phyloP scores from a whole-genome alignment of 106 monocot genomes.

The Platanthera guangdongensis region DNA sequence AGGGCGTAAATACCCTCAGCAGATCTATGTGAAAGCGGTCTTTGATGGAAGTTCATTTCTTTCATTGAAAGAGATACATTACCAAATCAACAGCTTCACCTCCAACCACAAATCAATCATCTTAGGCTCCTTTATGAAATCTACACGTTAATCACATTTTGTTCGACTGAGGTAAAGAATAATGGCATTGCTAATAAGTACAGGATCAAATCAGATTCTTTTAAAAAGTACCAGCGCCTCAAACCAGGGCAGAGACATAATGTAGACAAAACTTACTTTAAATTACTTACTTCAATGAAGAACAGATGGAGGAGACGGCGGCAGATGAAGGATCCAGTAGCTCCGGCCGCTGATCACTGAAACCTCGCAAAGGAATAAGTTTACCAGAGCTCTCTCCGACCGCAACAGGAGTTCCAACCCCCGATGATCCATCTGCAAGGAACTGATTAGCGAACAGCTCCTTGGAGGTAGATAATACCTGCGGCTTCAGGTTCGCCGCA shows the following conservation, averaged over 20 bases:
- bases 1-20: too few species aligned
- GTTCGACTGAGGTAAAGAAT: not conserved
- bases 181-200: not conserved
- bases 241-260: not conserved
- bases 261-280: not conserved
- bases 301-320: constrained; percentile 2
- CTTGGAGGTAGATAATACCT: not conserved
- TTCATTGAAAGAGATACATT: not conserved
- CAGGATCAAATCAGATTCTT: not conserved
- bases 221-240: not conserved
- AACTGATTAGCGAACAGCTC: constrained; percentile 1
- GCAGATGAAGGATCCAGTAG: not conserved
- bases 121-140: not conserved
- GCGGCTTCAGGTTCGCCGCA: not conserved
- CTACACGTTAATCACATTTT: not conserved
- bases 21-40: not conserved
- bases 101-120: not conserved
- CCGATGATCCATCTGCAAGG: not conserved
- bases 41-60: not conserved
- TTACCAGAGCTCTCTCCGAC: not conserved
- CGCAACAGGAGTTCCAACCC: not conserved
- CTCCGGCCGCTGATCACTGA: not conserved
- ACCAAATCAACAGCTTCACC: not conserved
- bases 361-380: not conserved
- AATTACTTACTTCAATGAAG: constrained; percentile 4